Evolutionary conservation across 2,329 filamentous ascomycete genomes (phyloP), one percentile per base, ranked within the genome.

Genomic region (Plectosphaerella plurivora): DNA sequence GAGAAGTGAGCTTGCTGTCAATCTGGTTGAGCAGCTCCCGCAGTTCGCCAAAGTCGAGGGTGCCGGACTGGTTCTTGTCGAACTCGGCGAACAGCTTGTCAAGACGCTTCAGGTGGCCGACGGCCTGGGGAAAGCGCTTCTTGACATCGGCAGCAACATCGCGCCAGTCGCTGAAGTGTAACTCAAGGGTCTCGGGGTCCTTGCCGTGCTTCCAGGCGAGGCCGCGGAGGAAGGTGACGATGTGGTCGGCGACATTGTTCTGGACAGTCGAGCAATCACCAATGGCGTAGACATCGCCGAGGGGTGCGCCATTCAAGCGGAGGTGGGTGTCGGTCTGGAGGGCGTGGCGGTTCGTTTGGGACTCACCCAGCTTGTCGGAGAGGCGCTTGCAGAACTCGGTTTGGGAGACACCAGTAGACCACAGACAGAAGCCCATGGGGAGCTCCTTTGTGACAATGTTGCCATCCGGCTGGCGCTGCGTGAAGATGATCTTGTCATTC

Each of bases 191-290:
- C 67, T 96, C 86, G 0, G 93, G 93, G 62, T 97, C 89, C 63
- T 88, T 88, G 66, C 92, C 93, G 58, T 88, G 90, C 70, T 96
- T 93, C 86, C 89, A 97, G 10, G 94, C 91, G 3, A 96, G 79
- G 15, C 85, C 90, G 55, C 91, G 91, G 11, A 99, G 80, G 72
- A 97, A 99, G 18, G 84, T 87, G 47, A 97, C 80, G 61, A 99
- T 86, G 72, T 97, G 87, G 64, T 96, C 90, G 3, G 92, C 89
- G 2, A 97, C 79, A 61, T 99, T 99, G 75, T 99, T 99, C 66
- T 99, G 95, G 0, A 99, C 93, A 0, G 95, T 99, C 7, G 90
- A 80, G 73, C 94, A 97, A 72, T 99, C 94, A 14, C 94, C 94
- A 56, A 99, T 91, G 47, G 92, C 92, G 65, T 99, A 99, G 20